Percentiles rank a stretch among this genome's conserved stretches.
Conservation (phyloP, 768 basidiomycete genomes). For the Hericium coralloides region DNA sequence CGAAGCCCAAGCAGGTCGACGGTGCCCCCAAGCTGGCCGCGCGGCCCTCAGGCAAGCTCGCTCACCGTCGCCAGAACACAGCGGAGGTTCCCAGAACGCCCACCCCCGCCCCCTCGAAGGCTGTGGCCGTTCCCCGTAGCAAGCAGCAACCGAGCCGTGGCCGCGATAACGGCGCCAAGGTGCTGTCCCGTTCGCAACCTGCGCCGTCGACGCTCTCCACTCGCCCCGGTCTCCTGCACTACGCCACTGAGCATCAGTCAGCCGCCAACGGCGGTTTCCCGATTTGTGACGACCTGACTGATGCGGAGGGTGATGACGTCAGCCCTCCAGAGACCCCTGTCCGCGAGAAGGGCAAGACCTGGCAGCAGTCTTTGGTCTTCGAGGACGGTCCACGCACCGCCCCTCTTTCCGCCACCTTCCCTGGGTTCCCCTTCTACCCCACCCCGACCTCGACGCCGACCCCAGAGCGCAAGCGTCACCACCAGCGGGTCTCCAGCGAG, state of each 20-base stretch:
- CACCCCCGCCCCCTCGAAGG: slow-evolving; percentile 27
- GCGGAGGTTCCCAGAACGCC: slow-evolving; percentile 24
- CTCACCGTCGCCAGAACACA: slow-evolving; percentile 43
- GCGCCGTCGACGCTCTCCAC: slow-evolving; percentile 24
- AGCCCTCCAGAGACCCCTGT: slow-evolving; percentile 48
- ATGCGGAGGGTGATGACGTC: slow-evolving; percentile 25
- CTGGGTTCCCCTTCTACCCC: slow-evolving; percentile 31
- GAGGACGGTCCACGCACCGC: slow-evolving; percentile 40
- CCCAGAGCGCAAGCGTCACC: slow-evolving; percentile 27
- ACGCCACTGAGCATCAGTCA: slow-evolving; percentile 23
- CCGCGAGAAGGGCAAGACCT: slow-evolving; percentile 21
- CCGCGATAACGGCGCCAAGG: slow-evolving; percentile 8
- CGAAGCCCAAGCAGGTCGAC: slow-evolving; percentile 17
- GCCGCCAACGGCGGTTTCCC: slow-evolving; percentile 38
- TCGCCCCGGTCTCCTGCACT: slow-evolving; percentile 22
- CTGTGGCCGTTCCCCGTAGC: slow-evolving; percentile 42
- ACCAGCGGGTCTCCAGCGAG: slow-evolving; percentile 60
- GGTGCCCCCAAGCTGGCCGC: slow-evolving; percentile 33
- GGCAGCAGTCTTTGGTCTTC: slow-evolving; percentile 25
- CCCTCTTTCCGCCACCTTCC: slow-evolving; percentile 30
- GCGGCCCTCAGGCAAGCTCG: slow-evolving; percentile 47
- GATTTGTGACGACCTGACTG: slow-evolving; percentile 65
- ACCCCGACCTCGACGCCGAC: slow-evolving; percentile 30
- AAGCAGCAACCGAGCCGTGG: slow-evolving; percentile 4
- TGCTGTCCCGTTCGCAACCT: slow-evolving; percentile 46